Evolutionary conservation across 1,139 yeast species (phyloP), one percentile per base, ranked within the genome.

Genomic region (Geotrichum bryndzae): DNA sequence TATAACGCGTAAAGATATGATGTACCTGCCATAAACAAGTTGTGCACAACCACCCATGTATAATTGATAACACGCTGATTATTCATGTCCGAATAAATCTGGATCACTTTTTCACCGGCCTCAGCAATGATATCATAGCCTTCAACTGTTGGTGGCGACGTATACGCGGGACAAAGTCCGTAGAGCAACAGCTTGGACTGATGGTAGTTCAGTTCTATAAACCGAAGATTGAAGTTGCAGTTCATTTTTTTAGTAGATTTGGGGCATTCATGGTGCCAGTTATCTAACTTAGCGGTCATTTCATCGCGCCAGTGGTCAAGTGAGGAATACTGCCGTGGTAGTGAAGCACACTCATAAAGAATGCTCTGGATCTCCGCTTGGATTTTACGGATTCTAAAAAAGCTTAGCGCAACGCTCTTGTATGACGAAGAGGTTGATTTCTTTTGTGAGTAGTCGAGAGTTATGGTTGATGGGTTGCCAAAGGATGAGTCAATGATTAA

Each of bases 1-100:
- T 88, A 90, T 15, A 90, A 79, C 0, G 92, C 82, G 71, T 88
- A 90, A 54, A 90, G 77, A 68, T 85, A 90, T 1, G 96, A 87
- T 25, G 94, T 87, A 0, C 96, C 96, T 0, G 96, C 94, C 87
- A 88, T 87, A 71, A 90, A 90, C 61, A 90, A 76, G 72, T 90
- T 90, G 72, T 90, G 96, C 1, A 90, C 94, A 0, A 96, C 96
- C 0, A 92, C 94, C 97, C 97, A 91, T 0, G 97, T 90, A 74
- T 88, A 91, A 72, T 90, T 90, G 65, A 90, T 81, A 56, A 83
- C 79, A 67, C 83, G 83, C 45, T 80, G 80, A 25, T 77, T 74
- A 66, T 82, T 82, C 53, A 90, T 76, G 58, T 81, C 82, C 56
- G 81, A 77, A 72, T 89, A 91, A 53, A 85, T 81, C 54, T 79